Conservation (phyloP, 2,329 filamentous ascomycete genomes). For the Trichoderma hamatum region DNA sequence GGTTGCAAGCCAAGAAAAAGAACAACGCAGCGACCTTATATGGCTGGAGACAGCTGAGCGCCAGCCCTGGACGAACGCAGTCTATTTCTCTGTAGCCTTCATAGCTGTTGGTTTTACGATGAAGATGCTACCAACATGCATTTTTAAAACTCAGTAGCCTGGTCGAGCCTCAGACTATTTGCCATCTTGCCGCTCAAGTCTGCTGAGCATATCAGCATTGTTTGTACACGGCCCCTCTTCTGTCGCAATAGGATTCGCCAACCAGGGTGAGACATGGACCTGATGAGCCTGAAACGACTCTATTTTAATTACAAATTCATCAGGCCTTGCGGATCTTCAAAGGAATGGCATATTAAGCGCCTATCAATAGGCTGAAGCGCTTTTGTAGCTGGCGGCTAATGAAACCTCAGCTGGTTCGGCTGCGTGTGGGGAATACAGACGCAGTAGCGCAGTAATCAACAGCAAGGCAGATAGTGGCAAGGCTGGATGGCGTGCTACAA, state of each 20-base stretch:
- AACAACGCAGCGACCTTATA: neutral
- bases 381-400: neutral
- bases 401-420: neutral
- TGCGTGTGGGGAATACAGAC: neutral
- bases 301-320: neutral
- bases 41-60: neutral
- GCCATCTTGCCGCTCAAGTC: neutral
- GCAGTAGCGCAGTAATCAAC: neutral
- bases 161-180: neutral
- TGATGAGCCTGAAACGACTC: neutral
- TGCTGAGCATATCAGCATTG: neutral
- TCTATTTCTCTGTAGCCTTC: neutral
- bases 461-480: neutral
- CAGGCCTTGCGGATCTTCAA: neutral
- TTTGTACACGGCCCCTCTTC: neutral
- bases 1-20: neutral
- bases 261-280: neutral
- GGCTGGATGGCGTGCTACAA: neutral
- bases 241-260: neutral
- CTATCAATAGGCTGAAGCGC: neutral
- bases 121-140: neutral
- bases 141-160: neutral
- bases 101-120: neutral
- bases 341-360: neutral
- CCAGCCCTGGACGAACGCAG: neutral